These are phyloP conservation scores for Sclerotinia glacialis DNA, from an alignment of 2,329 filamentous ascomycete genomes.

Conservation along the genomic window DNA sequence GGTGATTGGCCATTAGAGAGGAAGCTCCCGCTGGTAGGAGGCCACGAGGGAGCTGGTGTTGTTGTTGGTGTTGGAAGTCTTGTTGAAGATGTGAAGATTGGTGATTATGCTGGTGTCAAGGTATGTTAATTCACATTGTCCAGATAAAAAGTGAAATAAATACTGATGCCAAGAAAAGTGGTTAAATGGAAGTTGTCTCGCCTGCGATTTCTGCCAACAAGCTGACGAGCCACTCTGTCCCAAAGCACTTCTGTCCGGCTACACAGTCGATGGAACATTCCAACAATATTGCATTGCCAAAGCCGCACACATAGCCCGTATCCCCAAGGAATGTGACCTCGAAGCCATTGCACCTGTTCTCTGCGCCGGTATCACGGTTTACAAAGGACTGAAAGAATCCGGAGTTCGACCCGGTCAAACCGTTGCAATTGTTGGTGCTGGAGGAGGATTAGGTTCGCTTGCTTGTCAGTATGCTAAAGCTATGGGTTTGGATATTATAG, in stretches of 20 bases:
- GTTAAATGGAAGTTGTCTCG: conserved; percentile 83
- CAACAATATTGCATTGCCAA: conserved; percentile 90
- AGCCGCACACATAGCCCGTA: conserved; percentile 77
- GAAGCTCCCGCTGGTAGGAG: conserved; percentile 83
- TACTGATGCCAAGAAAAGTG: conserved; percentile 48
- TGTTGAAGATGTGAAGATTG: conserved; percentile 74
- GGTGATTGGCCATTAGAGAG: conserved; percentile 85
- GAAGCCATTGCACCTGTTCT: conserved; percentile 77
- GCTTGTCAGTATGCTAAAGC: conserved; percentile 86
- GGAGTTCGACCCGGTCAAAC: conserved; percentile 69
- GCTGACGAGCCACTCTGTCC: conserved; percentile 80
- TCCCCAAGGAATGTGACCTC: conserved; percentile 73
- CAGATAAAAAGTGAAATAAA: neutral
- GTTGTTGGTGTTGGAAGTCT: conserved; percentile 78
- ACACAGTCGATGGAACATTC: conserved; percentile 90
- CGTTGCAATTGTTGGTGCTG: conserved; percentile 82
- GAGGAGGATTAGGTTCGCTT: conserved; percentile 75
- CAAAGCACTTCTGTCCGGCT: conserved; percentile 74
- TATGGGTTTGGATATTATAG: conserved; percentile 79
- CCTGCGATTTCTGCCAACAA: conserved; percentile 79
- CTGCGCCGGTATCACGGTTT: conserved; percentile 83
- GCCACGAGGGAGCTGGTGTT: conserved; percentile 74
- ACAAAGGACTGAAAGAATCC: conserved; percentile 88
- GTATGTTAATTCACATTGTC: conserved; percentile 23
- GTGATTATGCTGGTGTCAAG: conserved; percentile 83